Evolutionary conservation across 169 alveolate genomes (phyloP), one percentile per base, ranked within the genome.

Genomic region (Cryptosporidium muris): DNA sequence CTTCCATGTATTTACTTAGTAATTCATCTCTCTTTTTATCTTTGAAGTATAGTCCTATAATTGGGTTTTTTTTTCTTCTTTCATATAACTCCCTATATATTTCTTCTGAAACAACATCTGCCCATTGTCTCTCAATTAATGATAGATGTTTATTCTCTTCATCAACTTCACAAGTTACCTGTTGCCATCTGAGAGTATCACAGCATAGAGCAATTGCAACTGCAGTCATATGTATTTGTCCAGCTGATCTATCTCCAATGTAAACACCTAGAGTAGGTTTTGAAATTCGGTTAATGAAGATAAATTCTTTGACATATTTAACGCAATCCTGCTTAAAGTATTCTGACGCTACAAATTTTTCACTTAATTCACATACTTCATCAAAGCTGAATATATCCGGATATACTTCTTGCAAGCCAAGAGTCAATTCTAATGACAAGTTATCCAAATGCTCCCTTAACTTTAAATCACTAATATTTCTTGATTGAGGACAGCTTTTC

Each of bases 101-200:
- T 60, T 74, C 85, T 74, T 74, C 85, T 34, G 85, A 74, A 56
- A 74, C 85, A 16, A 74, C 48, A 62, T 74, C 85, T 45, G 60
- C 51, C 85, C 67, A 74, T 36, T 74, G 85, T 38, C 60, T 74
- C 12, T 74, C 85, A 45, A 34, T 38, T 16, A 74, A 68, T 12
- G 85, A 58, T 38, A 47, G 14, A 8, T 62, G 47, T n/a, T 38
- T 37, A 34, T 4, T 14, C 12, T 47, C 85, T 16, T 58, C 47
- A 25, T 74, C 62, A 4, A 56, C 8, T 12, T 11, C 8, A 40
- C 85, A 74, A 47, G 67, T 62, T 1, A 63, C 68, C 25, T 74
- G 85, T 43, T 74, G 85, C 85, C 85, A 74, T 51, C 85, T 74
- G 40, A 74, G 51, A 14, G 85, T 74, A 43, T 74, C 85, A 58